These are phyloP conservation scores for Rossbeevera mucosa DNA, from an alignment of 768 basidiomycete species.

Conservation along the genomic window DNA sequence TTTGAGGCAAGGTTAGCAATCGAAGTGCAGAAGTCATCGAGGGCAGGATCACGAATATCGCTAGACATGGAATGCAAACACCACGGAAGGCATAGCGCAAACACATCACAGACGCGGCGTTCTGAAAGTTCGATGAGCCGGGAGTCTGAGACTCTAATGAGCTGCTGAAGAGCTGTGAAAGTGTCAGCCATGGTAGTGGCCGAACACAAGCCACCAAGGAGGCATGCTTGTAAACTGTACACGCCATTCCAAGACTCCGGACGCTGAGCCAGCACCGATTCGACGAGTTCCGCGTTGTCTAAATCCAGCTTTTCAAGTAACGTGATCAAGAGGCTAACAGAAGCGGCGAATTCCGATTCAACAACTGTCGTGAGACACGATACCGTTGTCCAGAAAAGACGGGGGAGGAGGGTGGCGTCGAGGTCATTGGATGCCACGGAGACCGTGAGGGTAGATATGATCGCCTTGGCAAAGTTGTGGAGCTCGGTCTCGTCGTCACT, in stretches of 20 bases:
- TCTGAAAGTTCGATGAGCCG: slow-evolving; percentile 67
- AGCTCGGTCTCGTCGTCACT: slow-evolving; percentile 72
- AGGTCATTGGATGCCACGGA: slow-evolving; percentile 54
- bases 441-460: slow-evolving; percentile 69
- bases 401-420: slow-evolving; percentile 62
- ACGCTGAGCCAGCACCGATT: slow-evolving; percentile 62
- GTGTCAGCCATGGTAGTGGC: slow-evolving; percentile 62
- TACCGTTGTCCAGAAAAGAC: slow-evolving; percentile 81
- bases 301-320: slow-evolving; percentile 69
- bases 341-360: slow-evolving; percentile 72
- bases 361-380: slow-evolving; percentile 81
- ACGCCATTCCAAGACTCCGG: slow-evolving; percentile 69
- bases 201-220: slow-evolving; percentile 78
- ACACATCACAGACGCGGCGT: slow-evolving; percentile 74
- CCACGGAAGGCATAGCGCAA: slow-evolving; percentile 82
- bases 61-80: slow-evolving; percentile 75
- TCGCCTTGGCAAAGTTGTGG: slow-evolving; percentile 78
- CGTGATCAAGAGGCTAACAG: slow-evolving; percentile 57
- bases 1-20: slow-evolving; percentile 67
- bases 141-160: slow-evolving; percentile 57
- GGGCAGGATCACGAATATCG: slow-evolving; percentile 51
- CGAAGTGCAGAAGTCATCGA: slow-evolving; percentile 69
- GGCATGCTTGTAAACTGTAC: slow-evolving; percentile 60
- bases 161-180: slow-evolving; percentile 59
- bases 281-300: slow-evolving; percentile 59